phyloP scores from a whole-genome alignment of 495 filamentous ascomycete genomes.

The Filosporella fistucella region DNA sequence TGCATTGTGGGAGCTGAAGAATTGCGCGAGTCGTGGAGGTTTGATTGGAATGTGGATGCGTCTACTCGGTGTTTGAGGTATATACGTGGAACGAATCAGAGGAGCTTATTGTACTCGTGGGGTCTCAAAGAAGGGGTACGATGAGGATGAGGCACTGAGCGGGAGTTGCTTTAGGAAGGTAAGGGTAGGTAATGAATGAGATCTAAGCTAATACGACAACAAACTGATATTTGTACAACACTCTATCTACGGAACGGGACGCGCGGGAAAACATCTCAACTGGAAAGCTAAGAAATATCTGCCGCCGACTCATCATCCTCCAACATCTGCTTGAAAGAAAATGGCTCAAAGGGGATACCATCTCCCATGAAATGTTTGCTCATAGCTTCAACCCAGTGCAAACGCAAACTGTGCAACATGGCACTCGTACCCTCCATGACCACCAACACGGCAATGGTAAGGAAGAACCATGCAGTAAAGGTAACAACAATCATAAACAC shows the following conservation, averaged over 20 bases:
- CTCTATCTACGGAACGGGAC: constrained; percentile 18
- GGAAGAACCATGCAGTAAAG: constrained; percentile 84
- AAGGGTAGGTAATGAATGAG: too few relatives aligned
- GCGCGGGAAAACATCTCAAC: background rate
- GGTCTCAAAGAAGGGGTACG: too few relatives aligned
- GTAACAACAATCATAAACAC: constrained; percentile 73
- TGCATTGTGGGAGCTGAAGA: too few relatives aligned
- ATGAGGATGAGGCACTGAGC: too few relatives aligned
- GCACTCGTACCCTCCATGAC: constrained; percentile 85
- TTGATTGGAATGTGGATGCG: too few relatives aligned
- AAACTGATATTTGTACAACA: constrained; percentile 14
- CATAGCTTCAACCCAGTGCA: constrained; percentile 99
- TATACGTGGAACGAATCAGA: too few relatives aligned
- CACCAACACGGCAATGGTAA: constrained; percentile 49
- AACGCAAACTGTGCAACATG: constrained; percentile 89
- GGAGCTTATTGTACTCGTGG: too few relatives aligned
- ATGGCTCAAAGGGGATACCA: constrained; percentile 85
- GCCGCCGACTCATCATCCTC: constrained; percentile 66
- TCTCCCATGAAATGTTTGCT: constrained; percentile 98
- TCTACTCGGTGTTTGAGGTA: too few relatives aligned
- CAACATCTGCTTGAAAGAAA: constrained; percentile 81
- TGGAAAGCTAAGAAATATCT: constrained; percentile 13
- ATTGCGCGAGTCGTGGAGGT: too few relatives aligned
- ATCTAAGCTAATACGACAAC: too few relatives aligned
- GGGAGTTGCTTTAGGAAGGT: too few relatives aligned